Percentiles rank a stretch among this genome's conserved stretches.
Evolutionary conservation across 1,284 basidiomycete genomes (phyloP).

Genomic region (Apiotrichum domesticum): DNA sequence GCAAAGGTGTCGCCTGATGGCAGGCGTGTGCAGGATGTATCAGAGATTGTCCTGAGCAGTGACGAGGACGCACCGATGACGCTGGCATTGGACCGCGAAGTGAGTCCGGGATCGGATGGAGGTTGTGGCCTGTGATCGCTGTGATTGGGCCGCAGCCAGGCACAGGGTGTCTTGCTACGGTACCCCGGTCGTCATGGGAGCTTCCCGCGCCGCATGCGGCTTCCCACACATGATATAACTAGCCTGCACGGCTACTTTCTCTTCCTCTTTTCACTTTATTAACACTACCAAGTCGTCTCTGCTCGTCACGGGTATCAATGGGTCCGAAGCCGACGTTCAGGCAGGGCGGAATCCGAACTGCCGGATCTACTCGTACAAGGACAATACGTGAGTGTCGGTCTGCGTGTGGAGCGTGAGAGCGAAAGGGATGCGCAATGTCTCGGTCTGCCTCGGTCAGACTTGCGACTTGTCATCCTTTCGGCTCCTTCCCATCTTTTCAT

Average conservation of each 20-base stretch:
- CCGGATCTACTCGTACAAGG: conserved; percentile 60
- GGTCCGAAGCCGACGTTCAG: conserved; percentile 57
- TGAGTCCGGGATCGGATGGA: conserved; percentile 33
- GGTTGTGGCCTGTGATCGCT: no score
- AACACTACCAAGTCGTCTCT: conserved; percentile 20
- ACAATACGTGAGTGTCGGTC: conserved; percentile 51
- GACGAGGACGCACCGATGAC: conserved; percentile 93
- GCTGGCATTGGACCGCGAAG: conserved; percentile 64
- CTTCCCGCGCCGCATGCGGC: no score
- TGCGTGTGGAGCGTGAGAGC: no score
- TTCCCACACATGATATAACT: no score
- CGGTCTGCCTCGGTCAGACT: no score
- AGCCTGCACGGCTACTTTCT: no score
- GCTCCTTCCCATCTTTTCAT: no score
- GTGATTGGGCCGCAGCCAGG: no score
- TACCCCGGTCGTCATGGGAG: no score
- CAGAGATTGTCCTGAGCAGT: conserved; percentile 66
- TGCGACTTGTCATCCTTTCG: no score
- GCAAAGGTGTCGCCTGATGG: conserved; percentile 59
- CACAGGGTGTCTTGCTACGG: no score
- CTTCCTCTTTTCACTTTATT: not conserved
- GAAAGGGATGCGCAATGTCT: no score
- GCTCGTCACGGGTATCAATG: conserved; percentile 80
- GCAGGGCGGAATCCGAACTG: conserved; percentile 74
- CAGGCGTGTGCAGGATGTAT: conserved; percentile 55